Conservation (phyloP, 306 rosid genomes). For the Rubus parviflorus region DNA sequence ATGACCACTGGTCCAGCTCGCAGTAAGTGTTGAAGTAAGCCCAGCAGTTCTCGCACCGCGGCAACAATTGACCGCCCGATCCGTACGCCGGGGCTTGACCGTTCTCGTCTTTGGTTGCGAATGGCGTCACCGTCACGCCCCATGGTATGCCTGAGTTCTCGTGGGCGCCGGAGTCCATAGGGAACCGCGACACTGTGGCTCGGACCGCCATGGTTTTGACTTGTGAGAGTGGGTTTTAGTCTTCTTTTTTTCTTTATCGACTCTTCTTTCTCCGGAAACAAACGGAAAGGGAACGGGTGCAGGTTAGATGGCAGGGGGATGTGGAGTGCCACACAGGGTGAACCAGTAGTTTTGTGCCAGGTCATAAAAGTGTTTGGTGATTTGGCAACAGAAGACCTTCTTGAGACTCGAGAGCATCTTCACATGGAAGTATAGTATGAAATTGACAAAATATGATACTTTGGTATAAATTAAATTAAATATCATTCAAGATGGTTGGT, state of each 20-base stretch:
- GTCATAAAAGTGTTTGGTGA: not conserved
- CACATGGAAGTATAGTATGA: too few relatives aligned
- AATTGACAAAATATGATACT: too few relatives aligned
- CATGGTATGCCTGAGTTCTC: slow-evolving; percentile 86
- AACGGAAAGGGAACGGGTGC: not conserved
- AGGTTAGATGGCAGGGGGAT: not conserved
- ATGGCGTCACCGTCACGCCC: slow-evolving; percentile 87
- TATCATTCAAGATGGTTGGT: too few relatives aligned
- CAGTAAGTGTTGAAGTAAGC: slow-evolving; percentile 88
- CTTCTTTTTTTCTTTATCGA: not conserved
- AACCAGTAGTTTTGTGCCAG: slow-evolving; percentile 30
- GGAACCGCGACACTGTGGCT: slow-evolving; percentile 83
- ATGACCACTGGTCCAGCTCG: slow-evolving; percentile 87
- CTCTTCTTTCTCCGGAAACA: slow-evolving; percentile 9
- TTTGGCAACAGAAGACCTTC: not conserved
- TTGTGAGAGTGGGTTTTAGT: not conserved
- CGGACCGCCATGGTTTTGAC: slow-evolving; percentile 66
- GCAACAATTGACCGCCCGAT: slow-evolving; percentile 61
- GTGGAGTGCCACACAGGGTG: slow-evolving; percentile 20
- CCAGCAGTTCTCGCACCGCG: slow-evolving; percentile 93
- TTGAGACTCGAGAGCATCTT: too few relatives aligned
- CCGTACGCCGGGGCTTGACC: slow-evolving; percentile 67
- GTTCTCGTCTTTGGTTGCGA: slow-evolving; percentile 68
- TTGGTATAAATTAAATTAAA: too few relatives aligned
- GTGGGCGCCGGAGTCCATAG: slow-evolving; percentile 73